Conservation (phyloP, 108 stramenopile species). For the Skeletonema marinoi region DNA sequence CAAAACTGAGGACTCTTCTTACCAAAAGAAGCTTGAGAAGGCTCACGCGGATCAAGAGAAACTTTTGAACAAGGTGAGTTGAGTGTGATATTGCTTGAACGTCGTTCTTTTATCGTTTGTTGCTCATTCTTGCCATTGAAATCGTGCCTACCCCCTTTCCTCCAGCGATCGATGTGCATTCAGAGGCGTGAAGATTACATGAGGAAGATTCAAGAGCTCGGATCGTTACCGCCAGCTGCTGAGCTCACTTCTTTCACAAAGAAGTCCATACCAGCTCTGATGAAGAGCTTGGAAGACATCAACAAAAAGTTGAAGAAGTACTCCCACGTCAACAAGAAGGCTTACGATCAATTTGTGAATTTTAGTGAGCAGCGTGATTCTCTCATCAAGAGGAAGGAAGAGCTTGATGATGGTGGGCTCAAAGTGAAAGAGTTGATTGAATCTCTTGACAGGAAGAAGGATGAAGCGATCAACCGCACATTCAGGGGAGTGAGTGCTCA, state of each 20-base stretch:
- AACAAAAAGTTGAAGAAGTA: conserved; percentile 95
- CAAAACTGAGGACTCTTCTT: conserved; percentile 68
- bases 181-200: conserved; percentile 86
- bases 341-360: conserved; percentile 98
- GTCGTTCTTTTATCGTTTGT: background rate
- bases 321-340: conserved; percentile 99
- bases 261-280: conserved; percentile 76
- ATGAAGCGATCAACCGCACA: conserved; percentile 98
- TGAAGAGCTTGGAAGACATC: conserved; percentile 83
- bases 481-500: conserved; percentile 97
- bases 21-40: conserved; percentile 66
- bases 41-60: conserved; percentile 73
- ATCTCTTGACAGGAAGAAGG: conserved; percentile 96
- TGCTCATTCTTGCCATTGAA: background rate
- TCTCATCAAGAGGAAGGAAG: conserved; percentile 89
- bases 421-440: conserved; percentile 95
- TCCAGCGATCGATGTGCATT: conserved; percentile 84
- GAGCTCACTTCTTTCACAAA: conserved; percentile 81
- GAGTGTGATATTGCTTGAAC: conserved; percentile 1
- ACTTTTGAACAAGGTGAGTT: conserved; percentile 79
- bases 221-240: conserved; percentile 83
- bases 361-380: conserved; percentile 95
- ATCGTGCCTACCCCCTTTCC: background rate
- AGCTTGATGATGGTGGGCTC: conserved; percentile 87
- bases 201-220: conserved; percentile 93